Evolutionary conservation across 345 rosid genomes (phyloP).

Genomic region (Kernera saxatilis): DNA sequence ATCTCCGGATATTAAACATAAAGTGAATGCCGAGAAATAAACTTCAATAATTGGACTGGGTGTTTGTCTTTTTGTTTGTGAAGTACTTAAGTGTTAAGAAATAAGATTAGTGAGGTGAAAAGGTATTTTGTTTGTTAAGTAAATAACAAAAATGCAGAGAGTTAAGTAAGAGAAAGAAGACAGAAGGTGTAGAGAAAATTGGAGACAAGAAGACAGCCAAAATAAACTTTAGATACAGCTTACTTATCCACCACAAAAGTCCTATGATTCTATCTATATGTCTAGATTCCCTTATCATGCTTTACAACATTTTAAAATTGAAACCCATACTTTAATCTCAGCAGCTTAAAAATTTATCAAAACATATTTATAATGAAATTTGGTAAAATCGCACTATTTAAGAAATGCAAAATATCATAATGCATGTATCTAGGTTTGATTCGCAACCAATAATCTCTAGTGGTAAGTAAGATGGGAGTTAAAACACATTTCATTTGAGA

Average conservation of each 20-base stretch:
- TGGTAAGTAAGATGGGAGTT: neutral
- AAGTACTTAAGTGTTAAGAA: slow-evolving; percentile 7
- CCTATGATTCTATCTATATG: slow-evolving; percentile 9
- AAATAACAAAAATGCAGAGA: slow-evolving; percentile 9
- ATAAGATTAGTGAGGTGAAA: slow-evolving; percentile 8
- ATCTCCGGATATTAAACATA: neutral
- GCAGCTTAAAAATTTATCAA: neutral
- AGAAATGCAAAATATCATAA: neutral
- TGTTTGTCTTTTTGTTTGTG: slow-evolving; percentile 20
- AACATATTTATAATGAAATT: neutral
- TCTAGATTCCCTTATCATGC: slow-evolving; percentile 24
- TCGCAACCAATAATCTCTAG: neutral
- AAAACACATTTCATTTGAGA: neutral
- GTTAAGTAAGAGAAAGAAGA: slow-evolving; percentile 29
- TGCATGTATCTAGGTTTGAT: neutral
- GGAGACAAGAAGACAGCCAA: slow-evolving; percentile 34
- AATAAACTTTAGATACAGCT: slow-evolving; percentile 27
- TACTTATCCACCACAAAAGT: slow-evolving; percentile 23
- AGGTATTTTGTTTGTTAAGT: neutral
- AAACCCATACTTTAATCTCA: neutral
- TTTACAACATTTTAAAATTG: neutral
- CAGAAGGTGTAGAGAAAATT: slow-evolving; percentile 29
- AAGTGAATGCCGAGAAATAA: neutral
- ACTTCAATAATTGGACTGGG: slow-evolving; percentile 6
- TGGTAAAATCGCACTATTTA: neutral